Evolutionary conservation across 2,329 filamentous ascomycete species (phyloP).

Genomic region (Rosellinia necatrix): DNA sequence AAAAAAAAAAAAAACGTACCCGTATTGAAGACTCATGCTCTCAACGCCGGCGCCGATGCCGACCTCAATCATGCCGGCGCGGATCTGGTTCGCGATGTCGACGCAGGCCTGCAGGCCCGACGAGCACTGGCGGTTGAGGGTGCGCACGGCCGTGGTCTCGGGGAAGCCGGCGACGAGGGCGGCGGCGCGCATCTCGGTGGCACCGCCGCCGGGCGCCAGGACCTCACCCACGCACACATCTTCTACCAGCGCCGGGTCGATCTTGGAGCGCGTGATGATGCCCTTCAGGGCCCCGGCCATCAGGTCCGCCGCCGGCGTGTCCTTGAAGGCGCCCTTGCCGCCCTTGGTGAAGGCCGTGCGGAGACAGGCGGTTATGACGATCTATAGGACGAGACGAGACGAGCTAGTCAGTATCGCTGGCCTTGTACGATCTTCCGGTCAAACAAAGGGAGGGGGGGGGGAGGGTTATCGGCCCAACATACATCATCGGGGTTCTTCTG

Average conservation of each 20-base stretch:
- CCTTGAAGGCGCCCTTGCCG: conserved; percentile 93
- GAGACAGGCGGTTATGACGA: conserved; percentile 91
- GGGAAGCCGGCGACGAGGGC: conserved; percentile 90
- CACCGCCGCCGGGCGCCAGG: conserved; percentile 88
- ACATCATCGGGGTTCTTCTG: conserved; percentile 72
- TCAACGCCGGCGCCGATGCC: conserved; percentile 94
- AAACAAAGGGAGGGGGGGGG: background rate
- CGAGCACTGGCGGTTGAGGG: conserved; percentile 92
- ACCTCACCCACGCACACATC: conserved; percentile 93
- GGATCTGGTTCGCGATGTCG: conserved; percentile 93
- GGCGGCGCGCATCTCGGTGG: conserved; percentile 95
- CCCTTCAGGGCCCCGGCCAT: conserved; percentile 82
- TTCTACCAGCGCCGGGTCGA: conserved; percentile 86
- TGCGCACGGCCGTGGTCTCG: conserved; percentile 79
- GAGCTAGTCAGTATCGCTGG: conserved; percentile 11
- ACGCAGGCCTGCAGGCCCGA: conserved; percentile 90
- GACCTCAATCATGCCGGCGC: conserved; percentile 89
- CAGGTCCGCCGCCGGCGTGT: conserved; percentile 85
- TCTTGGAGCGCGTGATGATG: conserved; percentile 81
- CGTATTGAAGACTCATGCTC: conserved; percentile 94
- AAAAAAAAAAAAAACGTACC: conserved; percentile 61
- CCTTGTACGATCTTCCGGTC: background rate
- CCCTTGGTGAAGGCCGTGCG: conserved; percentile 92
- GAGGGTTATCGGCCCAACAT: conserved; percentile 24
- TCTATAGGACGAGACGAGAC: conserved; percentile 49